These are phyloP conservation scores for Erodium texanum DNA, from an alignment of 441 rosid species.

Conservation along the genomic window DNA sequence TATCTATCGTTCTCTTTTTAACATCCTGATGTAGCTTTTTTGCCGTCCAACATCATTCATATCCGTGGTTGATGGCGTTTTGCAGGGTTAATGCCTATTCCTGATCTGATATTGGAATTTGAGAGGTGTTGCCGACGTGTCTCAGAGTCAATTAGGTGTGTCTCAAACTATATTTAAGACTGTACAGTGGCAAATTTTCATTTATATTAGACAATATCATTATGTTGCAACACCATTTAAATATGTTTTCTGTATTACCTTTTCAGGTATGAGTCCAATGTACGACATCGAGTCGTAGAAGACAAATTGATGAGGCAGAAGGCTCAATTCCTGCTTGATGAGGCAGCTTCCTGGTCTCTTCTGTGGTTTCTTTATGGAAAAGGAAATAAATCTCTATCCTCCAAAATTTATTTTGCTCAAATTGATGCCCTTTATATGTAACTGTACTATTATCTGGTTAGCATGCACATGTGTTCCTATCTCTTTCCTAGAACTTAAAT, in stretches of 20 bases:
- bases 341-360: slow-evolving; percentile 98
- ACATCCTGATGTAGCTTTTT: slow-evolving; percentile 8
- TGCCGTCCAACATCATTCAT: neutral
- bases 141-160: slow-evolving; percentile 82
- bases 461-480: neutral
- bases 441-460: neutral
- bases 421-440: slow-evolving; percentile 11
- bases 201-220: slow-evolving; percentile 7
- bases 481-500: neutral
- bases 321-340: slow-evolving; percentile 88
- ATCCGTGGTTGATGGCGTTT: slow-evolving; percentile 10
- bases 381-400: slow-evolving; percentile 48
- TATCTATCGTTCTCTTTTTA: neutral
- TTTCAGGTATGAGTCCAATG: slow-evolving; percentile 59
- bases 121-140: slow-evolving; percentile 74
- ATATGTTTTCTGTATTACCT: slow-evolving; percentile 15
- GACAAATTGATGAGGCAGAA: slow-evolving; percentile 93
- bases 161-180: slow-evolving; percentile 14
- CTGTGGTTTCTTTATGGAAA: slow-evolving; percentile 93
- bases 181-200: neutral
- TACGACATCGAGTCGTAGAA: slow-evolving; percentile 69
- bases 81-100: slow-evolving; percentile 80
- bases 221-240: slow-evolving; percentile 13
- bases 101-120: slow-evolving; percentile 74
- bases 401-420: slow-evolving; percentile 11